phyloP scores from a whole-genome alignment of 345 rosid genomes.

The Eucalyptus pauciflora region DNA sequence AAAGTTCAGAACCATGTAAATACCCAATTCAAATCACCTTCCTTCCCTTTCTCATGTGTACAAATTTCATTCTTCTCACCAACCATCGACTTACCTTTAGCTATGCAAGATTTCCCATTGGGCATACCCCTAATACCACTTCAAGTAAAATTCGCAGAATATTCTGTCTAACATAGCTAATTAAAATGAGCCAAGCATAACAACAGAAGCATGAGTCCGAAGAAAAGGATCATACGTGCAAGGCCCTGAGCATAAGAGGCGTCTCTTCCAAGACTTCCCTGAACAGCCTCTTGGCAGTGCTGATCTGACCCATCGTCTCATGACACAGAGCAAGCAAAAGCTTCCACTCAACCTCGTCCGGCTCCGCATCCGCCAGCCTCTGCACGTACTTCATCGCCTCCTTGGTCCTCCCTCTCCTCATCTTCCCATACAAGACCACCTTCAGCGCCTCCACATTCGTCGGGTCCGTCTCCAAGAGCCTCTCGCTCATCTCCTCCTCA shows the following conservation, averaged over 20 bases:
- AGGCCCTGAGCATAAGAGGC: slow-evolving; percentile 78
- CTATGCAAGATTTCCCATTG: not conserved
- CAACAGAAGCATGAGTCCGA: not conserved
- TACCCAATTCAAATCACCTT: not conserved
- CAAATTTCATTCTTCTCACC: not conserved
- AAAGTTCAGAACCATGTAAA: not conserved
- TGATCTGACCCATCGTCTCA: slow-evolving; percentile 64
- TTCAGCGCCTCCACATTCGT: slow-evolving; percentile 63
- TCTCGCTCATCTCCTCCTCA: slow-evolving; percentile 48
- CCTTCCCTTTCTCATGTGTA: not conserved
- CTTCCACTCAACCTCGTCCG: slow-evolving; percentile 82
- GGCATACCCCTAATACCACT: not conserved
- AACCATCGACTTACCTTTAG: not conserved
- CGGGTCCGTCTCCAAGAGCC: slow-evolving; percentile 59
- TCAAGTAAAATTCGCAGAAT: not conserved
- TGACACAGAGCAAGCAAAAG: slow-evolving; percentile 79
- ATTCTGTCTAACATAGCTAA: not conserved
- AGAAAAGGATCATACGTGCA: slow-evolving; percentile 50
- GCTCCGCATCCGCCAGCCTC: slow-evolving; percentile 51
- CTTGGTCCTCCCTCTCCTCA: slow-evolving; percentile 58
- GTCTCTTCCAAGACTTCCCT: slow-evolving; percentile 51
- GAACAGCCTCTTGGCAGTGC: slow-evolving; percentile 52
- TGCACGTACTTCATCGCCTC: slow-evolving; percentile 60
- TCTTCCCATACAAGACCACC: slow-evolving; percentile 55
- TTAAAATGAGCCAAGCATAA: not conserved